A percentile compares a stretch with the other conserved stretches of the same genome.
Conservation (phyloP, 768 basidiomycete species). For the Russula sp. region DNA sequence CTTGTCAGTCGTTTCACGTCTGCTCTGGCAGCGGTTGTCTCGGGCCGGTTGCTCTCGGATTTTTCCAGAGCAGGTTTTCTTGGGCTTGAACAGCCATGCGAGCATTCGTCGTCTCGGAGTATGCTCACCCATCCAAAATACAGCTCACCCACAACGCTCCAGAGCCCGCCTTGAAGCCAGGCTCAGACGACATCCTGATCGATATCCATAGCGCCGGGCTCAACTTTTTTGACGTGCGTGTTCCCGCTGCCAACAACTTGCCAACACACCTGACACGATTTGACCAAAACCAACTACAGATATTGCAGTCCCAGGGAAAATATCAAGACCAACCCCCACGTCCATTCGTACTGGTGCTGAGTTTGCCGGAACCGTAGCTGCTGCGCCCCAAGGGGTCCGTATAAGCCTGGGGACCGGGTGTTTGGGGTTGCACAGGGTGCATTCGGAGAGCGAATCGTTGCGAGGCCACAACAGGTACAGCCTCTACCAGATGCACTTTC, state of each 20-base stretch:
- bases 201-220: conserved; percentile 47
- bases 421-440: conserved; percentile 81
- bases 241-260: background rate
- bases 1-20: no score
- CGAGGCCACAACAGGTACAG: conserved; percentile 48
- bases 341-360: conserved; percentile 82
- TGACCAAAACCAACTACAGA: conserved; percentile 49
- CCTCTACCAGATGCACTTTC: conserved; percentile 72
- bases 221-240: conserved; percentile 48
- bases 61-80: no score
- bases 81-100: conserved; percentile 52
- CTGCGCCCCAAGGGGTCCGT: conserved; percentile 73
- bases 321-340: conserved; percentile 81
- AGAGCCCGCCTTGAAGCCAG: conserved; percentile 41
- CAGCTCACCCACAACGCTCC: conserved; percentile 39
- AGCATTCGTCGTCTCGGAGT: conserved; percentile 63
- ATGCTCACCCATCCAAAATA: conserved; percentile 45
- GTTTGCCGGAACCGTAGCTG: conserved; percentile 82
- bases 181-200: conserved; percentile 45
- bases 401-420: conserved; percentile 80
- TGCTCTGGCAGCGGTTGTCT: no score
- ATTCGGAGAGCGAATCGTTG: conserved; percentile 73
- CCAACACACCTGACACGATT: conserved; percentile 28
- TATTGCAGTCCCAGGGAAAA: conserved; percentile 85
- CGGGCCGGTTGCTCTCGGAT: no score